A percentile compares a stretch with the other conserved stretches of the same genome.
Conservation (phyloP, 495 filamentous ascomycete genomes). For the Chaetomium cochliodes region DNA sequence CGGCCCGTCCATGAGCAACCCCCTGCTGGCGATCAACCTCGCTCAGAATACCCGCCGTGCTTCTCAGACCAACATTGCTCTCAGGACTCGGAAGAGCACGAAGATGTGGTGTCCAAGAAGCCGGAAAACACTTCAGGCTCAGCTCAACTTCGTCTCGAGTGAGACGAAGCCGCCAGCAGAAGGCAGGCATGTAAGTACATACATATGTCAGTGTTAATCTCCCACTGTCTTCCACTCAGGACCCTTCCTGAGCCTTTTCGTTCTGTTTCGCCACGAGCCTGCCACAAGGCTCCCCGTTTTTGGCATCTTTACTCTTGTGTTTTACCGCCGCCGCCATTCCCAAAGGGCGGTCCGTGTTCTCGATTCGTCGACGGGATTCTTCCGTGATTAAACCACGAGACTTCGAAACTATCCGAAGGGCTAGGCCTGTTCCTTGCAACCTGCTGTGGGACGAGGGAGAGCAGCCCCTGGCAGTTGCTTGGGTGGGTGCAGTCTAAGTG, state of each 20-base stretch:
- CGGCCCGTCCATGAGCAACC: not conserved
- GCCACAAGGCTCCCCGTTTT: slow-evolving; percentile 20
- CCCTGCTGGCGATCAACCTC: slow-evolving; percentile 52
- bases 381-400: slow-evolving; percentile 35
- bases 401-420: slow-evolving; percentile 31
- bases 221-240: slow-evolving; percentile 29
- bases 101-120: slow-evolving; percentile 10
- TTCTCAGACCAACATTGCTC: slow-evolving; percentile 27
- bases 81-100: not conserved
- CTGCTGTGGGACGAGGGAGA: slow-evolving; percentile 5
- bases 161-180: slow-evolving; percentile 14
- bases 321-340: slow-evolving; percentile 22
- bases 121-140: slow-evolving; percentile 29
- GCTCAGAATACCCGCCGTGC: slow-evolving; percentile 44
- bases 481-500: slow-evolving; percentile 18
- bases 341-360: slow-evolving; percentile 21
- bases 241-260: slow-evolving; percentile 18
- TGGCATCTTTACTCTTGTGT: slow-evolving; percentile 21
- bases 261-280: slow-evolving; percentile 21
- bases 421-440: slow-evolving; percentile 13
- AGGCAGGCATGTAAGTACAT: no score
- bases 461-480: slow-evolving; percentile 3
- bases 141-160: slow-evolving; percentile 20
- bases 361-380: slow-evolving; percentile 33
- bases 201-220: slow-evolving; percentile 34